These are phyloP conservation scores for Fraxinus albicans DNA, from an alignment of 305 asterid genomes.

Conservation along the genomic window DNA sequence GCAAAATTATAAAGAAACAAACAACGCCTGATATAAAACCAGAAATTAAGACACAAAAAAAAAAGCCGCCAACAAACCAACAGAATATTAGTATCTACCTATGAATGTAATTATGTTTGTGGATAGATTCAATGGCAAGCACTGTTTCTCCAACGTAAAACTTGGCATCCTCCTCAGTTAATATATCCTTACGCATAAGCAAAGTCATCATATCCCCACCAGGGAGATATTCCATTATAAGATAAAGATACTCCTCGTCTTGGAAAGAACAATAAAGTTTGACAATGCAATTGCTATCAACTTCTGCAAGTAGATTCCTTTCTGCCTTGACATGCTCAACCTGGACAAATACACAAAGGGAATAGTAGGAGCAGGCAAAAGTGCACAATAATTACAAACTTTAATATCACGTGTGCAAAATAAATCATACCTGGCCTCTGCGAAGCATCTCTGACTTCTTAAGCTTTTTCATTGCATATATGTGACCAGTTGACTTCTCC, in stretches of 20 bases:
- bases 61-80: conserved; percentile 4
- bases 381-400: conserved; percentile 15
- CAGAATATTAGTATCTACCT: conserved; percentile 45
- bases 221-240: conserved; percentile 92
- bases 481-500: conserved; percentile 82
- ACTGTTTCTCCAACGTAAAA: conserved; percentile 93
- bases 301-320: conserved; percentile 90
- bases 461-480: conserved; percentile 94
- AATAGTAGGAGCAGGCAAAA: conserved; percentile 18
- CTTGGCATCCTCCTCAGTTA: conserved; percentile 83
- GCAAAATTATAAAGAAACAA: conserved; percentile 30
- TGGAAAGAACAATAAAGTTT: conserved; percentile 94
- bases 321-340: conserved; percentile 96
- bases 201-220: conserved; percentile 99
- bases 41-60: not conserved
- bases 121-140: conserved; percentile 91
- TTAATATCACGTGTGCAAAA: conserved; percentile 10
- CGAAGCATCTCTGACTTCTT: conserved; percentile 97
- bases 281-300: conserved; percentile 91
- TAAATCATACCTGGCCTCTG: conserved; percentile 76
- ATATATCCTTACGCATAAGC: conserved; percentile 87
- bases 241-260: conserved; percentile 89
- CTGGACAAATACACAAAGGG: conserved; percentile 33
- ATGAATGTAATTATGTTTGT: conserved; percentile 86
- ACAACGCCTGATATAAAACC: not conserved